These are phyloP conservation scores for Tetradesmus lagerheimii DNA, from an alignment of 139 green algal species.

Conservation along the genomic window DNA sequence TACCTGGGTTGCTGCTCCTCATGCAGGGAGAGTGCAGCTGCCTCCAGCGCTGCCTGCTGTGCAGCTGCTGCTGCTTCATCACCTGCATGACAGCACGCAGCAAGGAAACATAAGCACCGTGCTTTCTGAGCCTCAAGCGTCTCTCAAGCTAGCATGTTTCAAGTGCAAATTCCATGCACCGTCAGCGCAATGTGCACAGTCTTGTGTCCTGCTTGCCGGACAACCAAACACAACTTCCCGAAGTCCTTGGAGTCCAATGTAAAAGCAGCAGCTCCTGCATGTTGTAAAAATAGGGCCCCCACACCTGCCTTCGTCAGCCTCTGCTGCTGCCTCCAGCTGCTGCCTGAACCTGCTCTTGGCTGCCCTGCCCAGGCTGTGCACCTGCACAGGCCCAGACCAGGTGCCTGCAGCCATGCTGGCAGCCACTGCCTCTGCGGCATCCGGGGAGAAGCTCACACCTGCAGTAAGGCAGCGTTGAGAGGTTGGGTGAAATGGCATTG, in stretches of 20 bases:
- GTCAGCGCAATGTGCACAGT: background rate
- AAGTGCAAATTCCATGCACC: background rate
- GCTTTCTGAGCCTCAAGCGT: background rate
- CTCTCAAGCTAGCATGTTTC: too few relatives aligned
- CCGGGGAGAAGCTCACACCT: conserved; percentile 28
- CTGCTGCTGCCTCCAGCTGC: conserved; percentile 57
- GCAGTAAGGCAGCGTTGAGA: background rate
- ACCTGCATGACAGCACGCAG: background rate
- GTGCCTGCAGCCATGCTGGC: conserved; percentile 21
- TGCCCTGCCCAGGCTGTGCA: conserved; percentile 50
- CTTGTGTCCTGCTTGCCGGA: background rate
- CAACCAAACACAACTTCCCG: background rate
- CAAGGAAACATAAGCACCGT: background rate
- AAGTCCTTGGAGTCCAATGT: background rate
- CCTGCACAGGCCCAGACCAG: conserved; percentile 67
- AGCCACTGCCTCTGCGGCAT: background rate
- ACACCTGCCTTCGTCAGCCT: conserved; percentile 35
- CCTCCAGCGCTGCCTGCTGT: conserved; percentile 54
- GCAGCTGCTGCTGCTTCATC: conserved; percentile 23
- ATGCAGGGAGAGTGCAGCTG: conserved; percentile 57
- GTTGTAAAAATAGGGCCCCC: background rate
- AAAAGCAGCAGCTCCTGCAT: background rate
- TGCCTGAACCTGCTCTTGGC: conserved; percentile 62
- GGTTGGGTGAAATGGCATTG: too few relatives aligned
- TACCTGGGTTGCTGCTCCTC: conserved; percentile 48